Percentiles rank a stretch among this genome's conserved stretches.
Conservation (phyloP, 2,329 filamentous ascomycete species). For the Achaetomium macrosporum region DNA sequence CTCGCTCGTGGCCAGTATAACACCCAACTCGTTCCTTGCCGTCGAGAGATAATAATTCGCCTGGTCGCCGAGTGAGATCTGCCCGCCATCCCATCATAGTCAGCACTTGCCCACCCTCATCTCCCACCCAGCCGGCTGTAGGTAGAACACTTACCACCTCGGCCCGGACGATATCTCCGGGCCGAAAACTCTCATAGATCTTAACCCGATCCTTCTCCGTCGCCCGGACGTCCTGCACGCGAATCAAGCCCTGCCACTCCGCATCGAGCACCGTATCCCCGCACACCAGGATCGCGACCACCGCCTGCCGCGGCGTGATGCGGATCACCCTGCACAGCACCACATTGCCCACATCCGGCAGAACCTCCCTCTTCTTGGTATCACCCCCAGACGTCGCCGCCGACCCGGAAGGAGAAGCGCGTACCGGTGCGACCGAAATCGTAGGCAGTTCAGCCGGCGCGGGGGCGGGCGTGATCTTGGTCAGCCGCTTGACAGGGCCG, state of each 20-base stretch:
- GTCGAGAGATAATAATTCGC: conserved; percentile 94
- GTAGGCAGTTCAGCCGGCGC: conserved; percentile 41
- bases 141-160: conserved; percentile 57
- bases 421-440: conserved; percentile 49
- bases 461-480: conserved; percentile 45
- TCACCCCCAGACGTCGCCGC: background rate
- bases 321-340: conserved; percentile 83
- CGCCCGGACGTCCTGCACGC: conserved; percentile 84
- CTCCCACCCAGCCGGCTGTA: background rate
- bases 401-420: conserved; percentile 15
- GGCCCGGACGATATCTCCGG: conserved; percentile 85
- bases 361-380: conserved; percentile 56
- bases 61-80: conserved; percentile 89
- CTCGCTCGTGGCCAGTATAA: conserved; percentile 88
- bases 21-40: conserved; percentile 82
- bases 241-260: conserved; percentile 79
- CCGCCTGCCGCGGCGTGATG: conserved; percentile 77
- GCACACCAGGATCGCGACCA: conserved; percentile 79
- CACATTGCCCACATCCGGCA: conserved; percentile 73
- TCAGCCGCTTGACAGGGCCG: conserved; percentile 53
- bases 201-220: conserved; percentile 95
- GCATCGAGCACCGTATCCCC: conserved; percentile 65
- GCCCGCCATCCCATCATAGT: background rate
- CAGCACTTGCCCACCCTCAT: background rate
- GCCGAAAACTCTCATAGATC: conserved; percentile 84